Evolutionary conservation across 2,329 filamentous ascomycete species (phyloP), one percentile per base, ranked within the genome.

Genomic region (Boeremia exigua): DNA sequence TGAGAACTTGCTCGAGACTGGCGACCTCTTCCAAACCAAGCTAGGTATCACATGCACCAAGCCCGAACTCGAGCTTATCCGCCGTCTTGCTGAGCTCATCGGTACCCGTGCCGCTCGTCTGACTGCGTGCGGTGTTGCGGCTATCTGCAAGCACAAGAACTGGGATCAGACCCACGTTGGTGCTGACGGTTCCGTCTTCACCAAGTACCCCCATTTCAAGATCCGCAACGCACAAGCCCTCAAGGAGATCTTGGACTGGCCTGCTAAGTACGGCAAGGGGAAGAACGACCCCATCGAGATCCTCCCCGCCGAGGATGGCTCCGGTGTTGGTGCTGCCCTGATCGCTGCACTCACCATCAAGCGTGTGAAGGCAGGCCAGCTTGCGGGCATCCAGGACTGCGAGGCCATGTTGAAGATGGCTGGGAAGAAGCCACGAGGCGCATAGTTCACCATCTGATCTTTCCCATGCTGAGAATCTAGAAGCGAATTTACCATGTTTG

Each of bases 151-250:
- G 80, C 98, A 98, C 88, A 98, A 97, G 85, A 85, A 86, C 65
- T 94, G 93, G 77, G 80, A 89, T 71, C 84, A 85, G 33, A 96
- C 91, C 81, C 95, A 98, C 77, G 95, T 99, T 37, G 95, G 95
- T 68, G 95, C 95, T 47, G 95, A 99, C 73, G 95, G 95, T 33
- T 96, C 91, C 15, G 94, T 99, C 50, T 99, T 99, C 82, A 97
- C 96, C 84, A 98, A 98, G 77, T 99, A 99, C 80, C 95, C 95
- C 11, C 90, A 96, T 79, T 99, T 99, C 86, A 97, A 97, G 83
- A 86, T 88, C 54, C 89, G 95, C 50, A 93, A 94, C 52, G 94
- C 95, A 12, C 84, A 88, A 75, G 95, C 95, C 27, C 85, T 99
- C 48, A 88, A 91, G 51, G 95, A 99, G 82, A 97, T 99, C 63